phyloP scores from a whole-genome alignment of 768 basidiomycete species.

The Steccherinum ochraceum region DNA sequence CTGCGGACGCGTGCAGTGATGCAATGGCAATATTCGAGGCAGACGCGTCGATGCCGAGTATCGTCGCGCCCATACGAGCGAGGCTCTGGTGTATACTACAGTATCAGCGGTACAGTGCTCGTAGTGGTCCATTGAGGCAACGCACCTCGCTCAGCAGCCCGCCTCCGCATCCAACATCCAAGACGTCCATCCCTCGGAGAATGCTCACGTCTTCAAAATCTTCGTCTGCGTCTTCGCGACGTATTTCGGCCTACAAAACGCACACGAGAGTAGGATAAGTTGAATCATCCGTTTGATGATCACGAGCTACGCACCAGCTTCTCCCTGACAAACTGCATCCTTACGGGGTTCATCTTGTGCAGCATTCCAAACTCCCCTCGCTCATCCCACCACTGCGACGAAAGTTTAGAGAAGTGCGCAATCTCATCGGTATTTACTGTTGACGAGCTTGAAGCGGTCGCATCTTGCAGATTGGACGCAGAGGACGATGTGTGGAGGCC shows the following conservation, averaged over 20 bases:
- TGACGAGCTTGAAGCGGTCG: slow-evolving; percentile 15
- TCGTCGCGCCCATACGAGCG: slow-evolving; percentile 81
- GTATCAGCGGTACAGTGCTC: too few relatives aligned
- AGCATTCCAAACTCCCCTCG: slow-evolving; percentile 82
- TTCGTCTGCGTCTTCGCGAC: slow-evolving; percentile 45
- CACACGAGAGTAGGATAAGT: too few relatives aligned
- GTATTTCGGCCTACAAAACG: slow-evolving; percentile 38
- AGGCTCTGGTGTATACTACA: slow-evolving; percentile 61
- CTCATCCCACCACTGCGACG: slow-evolving; percentile 95
- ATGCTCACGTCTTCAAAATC: slow-evolving; percentile 23
- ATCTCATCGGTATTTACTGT: slow-evolving; percentile 78
- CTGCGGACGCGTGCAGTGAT: slow-evolving; percentile 69
- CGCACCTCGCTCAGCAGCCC: slow-evolving; percentile 87
- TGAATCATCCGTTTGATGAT: too few relatives aligned
- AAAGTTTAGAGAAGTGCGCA: slow-evolving; percentile 82
- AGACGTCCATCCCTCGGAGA: slow-evolving; percentile 61
- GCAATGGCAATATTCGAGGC: slow-evolving; percentile 84
- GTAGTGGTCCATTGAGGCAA: too few relatives aligned
- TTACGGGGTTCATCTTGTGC: slow-evolving; percentile 92
- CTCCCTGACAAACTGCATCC: slow-evolving; percentile 76
- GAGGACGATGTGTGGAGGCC: neutral
- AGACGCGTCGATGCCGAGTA: slow-evolving; percentile 90
- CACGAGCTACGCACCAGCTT: slow-evolving; percentile 39
- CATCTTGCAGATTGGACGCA: neutral
- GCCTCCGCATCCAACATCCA: slow-evolving; percentile 96